Base-by-base conservation (phyloP, 2,329 filamentous ascomycete genomes). In the Herpotrichia juniperi region DNA sequence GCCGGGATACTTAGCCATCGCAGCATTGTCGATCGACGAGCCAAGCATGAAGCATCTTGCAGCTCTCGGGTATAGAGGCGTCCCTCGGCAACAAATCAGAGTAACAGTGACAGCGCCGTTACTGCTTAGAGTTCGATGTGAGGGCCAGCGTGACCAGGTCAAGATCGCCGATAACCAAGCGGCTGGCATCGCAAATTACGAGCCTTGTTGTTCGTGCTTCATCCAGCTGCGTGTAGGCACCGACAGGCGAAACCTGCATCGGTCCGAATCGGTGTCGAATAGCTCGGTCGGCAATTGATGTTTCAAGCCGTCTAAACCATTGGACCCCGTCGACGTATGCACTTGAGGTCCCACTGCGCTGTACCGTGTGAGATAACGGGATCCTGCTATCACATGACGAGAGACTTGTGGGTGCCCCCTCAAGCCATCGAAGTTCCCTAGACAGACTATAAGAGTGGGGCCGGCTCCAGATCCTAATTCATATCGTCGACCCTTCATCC, bases 91-190 rank as follows among this genome's bases (percentile, higher is more conserved):
- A 63, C 62, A 54, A 64, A 63, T 66, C 52, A 64, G 49, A 48
- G 48, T 48, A 59, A 54, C 44, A 42, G 53, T 52, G 46, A 53
- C 50, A 51, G 50, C 49, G 54, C 54, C 56, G 58, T 61, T 58
- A 59, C 62, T 64, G 61, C 64, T 65, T 48, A 48, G 26, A 46
- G 58, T 45, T 46, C 52, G 55, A 63, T 48, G 61, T 61, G 54
- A 64, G 56, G 53, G 56, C 53, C 56, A 63, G 61, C 54, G 59
- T 68, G 66, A 64, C 61, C 51, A 35, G 48, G 59, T 54, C 59
- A 46, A 46, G 57, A 58, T 69, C 63, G 63, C 61, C 57, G 57
- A 50, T 32, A 61, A 51, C 53, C 59, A 57, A 59, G 56, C 47
- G 40, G 42, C 48, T 42, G 35, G 46, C 30, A 22, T 46, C 42